Conservation (phyloP, 768 basidiomycete genomes). For the Strobilomyces dryophilus region DNA sequence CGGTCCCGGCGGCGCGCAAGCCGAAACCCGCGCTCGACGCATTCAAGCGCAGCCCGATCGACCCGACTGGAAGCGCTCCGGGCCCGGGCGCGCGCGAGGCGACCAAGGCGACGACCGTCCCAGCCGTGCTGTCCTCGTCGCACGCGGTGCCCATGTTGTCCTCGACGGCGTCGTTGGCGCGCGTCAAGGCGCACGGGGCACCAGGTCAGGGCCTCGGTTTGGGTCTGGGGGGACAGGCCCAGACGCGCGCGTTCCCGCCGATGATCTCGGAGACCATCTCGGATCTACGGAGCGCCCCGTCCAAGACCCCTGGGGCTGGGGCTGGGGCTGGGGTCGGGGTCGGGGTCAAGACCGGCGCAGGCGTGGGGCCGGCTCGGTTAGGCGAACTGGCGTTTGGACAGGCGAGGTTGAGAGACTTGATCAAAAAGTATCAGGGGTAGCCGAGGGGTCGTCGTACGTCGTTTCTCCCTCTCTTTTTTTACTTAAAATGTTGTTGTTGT, state of each 20-base stretch:
- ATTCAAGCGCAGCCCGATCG: slow-evolving; percentile 10
- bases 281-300: slow-evolving; percentile 11
- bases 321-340: too few species aligned
- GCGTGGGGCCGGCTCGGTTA: not conserved
- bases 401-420: slow-evolving; percentile 69
- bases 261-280: slow-evolving; percentile 33
- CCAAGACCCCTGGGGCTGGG: slow-evolving; percentile 11
- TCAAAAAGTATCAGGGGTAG: slow-evolving; percentile 71
- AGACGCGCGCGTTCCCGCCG: slow-evolving; percentile 23
- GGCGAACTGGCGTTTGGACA: slow-evolving; percentile 8
- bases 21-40: slow-evolving; percentile 13
- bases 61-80: not conserved
- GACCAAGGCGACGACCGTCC: slow-evolving; percentile 62
- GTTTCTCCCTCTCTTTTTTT: too few species aligned
- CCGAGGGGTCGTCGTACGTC: not conserved
- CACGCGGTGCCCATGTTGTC: slow-evolving; percentile 70
- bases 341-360: slow-evolving; percentile 2
- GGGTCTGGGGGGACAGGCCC: slow-evolving; percentile 23
- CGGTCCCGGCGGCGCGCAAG: slow-evolving; percentile 8
- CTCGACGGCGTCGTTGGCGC: slow-evolving; percentile 71
- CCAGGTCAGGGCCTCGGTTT: slow-evolving; percentile 18
- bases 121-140: slow-evolving; percentile 66
- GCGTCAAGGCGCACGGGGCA: slow-evolving; percentile 32
- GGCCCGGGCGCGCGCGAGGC: slow-evolving; percentile 24
- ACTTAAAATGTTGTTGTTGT: not conserved